These are phyloP conservation scores for Ophiocordyceps camponoti-saundersi DNA, from an alignment of 2,329 filamentous ascomycete species.

Conservation along the genomic window DNA sequence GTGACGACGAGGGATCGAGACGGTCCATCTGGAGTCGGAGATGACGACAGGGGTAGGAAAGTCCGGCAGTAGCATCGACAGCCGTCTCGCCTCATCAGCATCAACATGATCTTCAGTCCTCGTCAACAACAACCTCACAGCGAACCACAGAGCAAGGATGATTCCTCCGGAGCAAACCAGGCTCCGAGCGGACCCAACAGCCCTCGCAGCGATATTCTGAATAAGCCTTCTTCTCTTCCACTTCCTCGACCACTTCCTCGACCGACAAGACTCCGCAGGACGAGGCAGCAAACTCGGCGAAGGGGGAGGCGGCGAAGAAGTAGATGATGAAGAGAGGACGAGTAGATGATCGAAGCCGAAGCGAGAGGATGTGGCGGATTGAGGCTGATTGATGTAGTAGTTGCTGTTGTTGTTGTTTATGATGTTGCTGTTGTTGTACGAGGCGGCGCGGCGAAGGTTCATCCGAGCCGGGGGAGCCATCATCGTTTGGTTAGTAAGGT, in stretches of 20 bases:
- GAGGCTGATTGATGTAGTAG: constrained; percentile 22
- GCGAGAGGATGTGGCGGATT: constrained; percentile 43
- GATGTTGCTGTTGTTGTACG: constrained; percentile 25
- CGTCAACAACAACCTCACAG: background rate
- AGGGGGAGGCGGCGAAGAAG: constrained; percentile 36
- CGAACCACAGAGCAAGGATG: background rate
- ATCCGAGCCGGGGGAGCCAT: constrained; percentile 33
- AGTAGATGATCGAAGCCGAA: constrained; percentile 52
- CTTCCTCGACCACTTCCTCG: background rate
- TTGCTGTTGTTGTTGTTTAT: background rate
- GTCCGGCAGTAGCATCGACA: constrained; percentile 40
- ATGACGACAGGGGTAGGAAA: constrained; percentile 59
- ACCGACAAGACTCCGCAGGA: background rate
- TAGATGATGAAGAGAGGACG: constrained; percentile 15
- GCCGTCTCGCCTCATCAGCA: constrained; percentile 49
- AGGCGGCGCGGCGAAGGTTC: constrained; percentile 40
- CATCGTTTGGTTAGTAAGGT: too few species aligned
- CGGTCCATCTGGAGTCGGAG: constrained; percentile 58
- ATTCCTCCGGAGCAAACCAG: background rate
- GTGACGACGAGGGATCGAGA: constrained; percentile 53
- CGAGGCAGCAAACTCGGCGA: constrained; percentile 46
- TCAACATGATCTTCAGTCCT: constrained; percentile 28
- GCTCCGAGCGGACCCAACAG: background rate
- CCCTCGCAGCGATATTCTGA: too few species aligned
- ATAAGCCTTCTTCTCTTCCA: background rate